These are phyloP conservation scores for Ascoidea tarda DNA, from an alignment of 805 yeast species.

Conservation along the genomic window DNA sequence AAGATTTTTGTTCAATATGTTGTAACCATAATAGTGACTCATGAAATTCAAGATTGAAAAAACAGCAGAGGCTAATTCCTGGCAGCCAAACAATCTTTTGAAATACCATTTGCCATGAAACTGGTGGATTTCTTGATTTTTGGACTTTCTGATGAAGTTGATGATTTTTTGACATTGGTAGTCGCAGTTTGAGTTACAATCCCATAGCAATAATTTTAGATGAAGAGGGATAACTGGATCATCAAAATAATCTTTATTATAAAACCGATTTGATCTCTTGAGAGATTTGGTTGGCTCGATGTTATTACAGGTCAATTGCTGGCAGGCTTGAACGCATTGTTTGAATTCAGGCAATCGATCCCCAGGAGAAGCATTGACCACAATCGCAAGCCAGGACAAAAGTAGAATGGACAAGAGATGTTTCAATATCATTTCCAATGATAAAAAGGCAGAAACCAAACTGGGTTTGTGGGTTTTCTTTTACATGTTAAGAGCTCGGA, in stretches of 20 bases:
- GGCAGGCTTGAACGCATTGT: constrained; percentile 24
- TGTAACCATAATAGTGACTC: constrained; percentile 43
- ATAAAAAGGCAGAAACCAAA: too few relatives aligned
- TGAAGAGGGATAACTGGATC: constrained; percentile 24
- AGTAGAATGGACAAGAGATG: too few relatives aligned
- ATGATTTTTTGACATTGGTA: constrained; percentile 79
- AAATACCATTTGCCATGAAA: constrained; percentile 99
- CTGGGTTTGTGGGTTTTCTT: too few relatives aligned
- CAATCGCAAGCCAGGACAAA: neutral
- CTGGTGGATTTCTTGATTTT: constrained; percentile 50
- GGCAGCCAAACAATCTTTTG: constrained; percentile 58
- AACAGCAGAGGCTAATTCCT: constrained; percentile 68
- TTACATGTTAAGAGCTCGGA: too few relatives aligned
- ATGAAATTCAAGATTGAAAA: constrained; percentile 63
- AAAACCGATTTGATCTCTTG: constrained; percentile 19
- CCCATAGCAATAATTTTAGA: constrained; percentile 48
- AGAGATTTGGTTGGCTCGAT: constrained; percentile 11
- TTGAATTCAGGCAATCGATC: constrained; percentile 34
- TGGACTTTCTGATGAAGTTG: constrained; percentile 35
- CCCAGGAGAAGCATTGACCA: constrained; percentile 30
- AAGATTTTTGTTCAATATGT: constrained; percentile 16
- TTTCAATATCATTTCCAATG: too few relatives aligned
- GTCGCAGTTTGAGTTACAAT: constrained; percentile 73
- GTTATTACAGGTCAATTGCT: constrained; percentile 15
- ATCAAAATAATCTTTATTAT: constrained; percentile 19